These are phyloP conservation scores for Strobilomyces dryophilus DNA, from an alignment of 768 basidiomycete species.

Conservation along the genomic window DNA sequence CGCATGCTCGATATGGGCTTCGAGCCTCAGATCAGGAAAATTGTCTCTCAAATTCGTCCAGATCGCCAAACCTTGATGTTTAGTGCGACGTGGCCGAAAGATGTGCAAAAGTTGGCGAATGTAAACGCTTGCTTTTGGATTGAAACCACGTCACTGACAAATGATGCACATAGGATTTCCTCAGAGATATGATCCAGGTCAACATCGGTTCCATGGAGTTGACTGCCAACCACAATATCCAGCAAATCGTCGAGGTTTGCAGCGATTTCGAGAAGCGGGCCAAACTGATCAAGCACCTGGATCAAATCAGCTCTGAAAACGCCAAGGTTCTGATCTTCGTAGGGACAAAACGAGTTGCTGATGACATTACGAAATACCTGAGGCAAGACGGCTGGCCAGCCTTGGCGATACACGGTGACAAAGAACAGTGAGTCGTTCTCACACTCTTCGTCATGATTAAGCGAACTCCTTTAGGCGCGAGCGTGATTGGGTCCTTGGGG, in stretches of 20 bases:
- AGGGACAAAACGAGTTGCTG: conserved; percentile 94
- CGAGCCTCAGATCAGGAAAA: conserved; percentile 99
- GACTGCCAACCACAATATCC: conserved; percentile 97
- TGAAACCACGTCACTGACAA: background rate
- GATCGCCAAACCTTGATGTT: conserved; percentile 99
- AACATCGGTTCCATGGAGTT: conserved; percentile 99
- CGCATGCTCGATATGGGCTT: conserved; percentile 99
- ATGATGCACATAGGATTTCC: conserved; percentile 66
- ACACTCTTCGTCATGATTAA: background rate
- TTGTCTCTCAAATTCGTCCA: conserved; percentile 94
- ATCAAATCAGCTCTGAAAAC: conserved; percentile 93
- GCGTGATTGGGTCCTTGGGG: conserved; percentile 97
- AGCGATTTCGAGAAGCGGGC: conserved; percentile 96
- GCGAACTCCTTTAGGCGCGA: conserved; percentile 59
- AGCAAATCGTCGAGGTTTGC: conserved; percentile 93
- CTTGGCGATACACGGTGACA: conserved; percentile 98
- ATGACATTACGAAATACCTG: conserved; percentile 97
- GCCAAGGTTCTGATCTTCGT: conserved; percentile 99
- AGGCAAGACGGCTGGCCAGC: conserved; percentile 99
- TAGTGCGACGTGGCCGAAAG: conserved; percentile 99
- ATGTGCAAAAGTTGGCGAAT: conserved; percentile 95
- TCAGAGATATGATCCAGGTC: conserved; percentile 95
- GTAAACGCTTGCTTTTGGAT: conserved; percentile 36
- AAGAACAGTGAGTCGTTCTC: conserved; percentile 75
- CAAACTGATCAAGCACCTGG: conserved; percentile 95